Evolutionary conservation across 306 rosid genomes (phyloP).

Genomic region (Acacia crassicarpa): DNA sequence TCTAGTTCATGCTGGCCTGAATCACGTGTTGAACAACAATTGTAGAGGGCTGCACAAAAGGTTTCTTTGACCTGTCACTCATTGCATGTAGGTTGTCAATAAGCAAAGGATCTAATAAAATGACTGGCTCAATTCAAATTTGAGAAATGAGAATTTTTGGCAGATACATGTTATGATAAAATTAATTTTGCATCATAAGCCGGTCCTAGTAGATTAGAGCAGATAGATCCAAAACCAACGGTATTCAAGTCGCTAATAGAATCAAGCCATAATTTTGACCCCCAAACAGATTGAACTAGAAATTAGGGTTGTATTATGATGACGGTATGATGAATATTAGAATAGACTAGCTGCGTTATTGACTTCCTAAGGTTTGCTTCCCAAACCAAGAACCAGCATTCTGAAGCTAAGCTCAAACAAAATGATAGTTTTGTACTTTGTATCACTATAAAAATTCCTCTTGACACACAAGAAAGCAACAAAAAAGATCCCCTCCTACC

Average conservation of each 20-base stretch:
- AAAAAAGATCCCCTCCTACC: not conserved
- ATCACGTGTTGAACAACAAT: not conserved
- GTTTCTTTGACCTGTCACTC: not conserved
- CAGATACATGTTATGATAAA: not conserved
- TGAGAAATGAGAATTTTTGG: not conserved
- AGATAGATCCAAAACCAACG: not conserved
- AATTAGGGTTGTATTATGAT: conserved; percentile 8
- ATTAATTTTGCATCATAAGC: not conserved
- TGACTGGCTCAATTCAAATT: not conserved
- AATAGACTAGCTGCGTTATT: conserved; percentile 7
- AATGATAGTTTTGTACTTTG: conserved; percentile 1
- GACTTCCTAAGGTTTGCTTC: not conserved
- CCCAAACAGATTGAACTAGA: conserved; percentile 9
- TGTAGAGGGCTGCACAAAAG: not conserved
- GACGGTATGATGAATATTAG: not conserved
- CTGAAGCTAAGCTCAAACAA: conserved; percentile 1
- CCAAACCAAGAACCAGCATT: not conserved
- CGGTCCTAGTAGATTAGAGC: not conserved
- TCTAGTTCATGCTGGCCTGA: not conserved
- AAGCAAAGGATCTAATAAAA: not conserved
- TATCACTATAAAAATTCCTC: not conserved
- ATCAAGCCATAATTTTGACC: conserved; percentile 8
- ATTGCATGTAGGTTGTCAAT: not conserved
- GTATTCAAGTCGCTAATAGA: not conserved
- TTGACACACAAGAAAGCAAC: not conserved